Conservation (phyloP, 495 filamentous ascomycete genomes). For the Bathelium albidoporum region DNA sequence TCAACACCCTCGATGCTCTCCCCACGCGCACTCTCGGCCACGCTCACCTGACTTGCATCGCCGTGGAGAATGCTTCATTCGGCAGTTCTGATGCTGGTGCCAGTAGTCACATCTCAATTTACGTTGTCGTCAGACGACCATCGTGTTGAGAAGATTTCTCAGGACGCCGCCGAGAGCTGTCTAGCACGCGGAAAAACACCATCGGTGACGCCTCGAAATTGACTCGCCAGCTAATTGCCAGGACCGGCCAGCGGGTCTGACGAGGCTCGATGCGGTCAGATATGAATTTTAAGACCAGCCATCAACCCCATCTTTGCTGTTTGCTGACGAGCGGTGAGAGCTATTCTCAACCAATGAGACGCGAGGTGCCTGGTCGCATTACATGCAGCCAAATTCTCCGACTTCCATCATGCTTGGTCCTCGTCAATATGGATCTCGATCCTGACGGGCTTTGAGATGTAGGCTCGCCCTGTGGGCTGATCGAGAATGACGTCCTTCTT, state of each 20-base stretch:
- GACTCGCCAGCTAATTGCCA: background rate
- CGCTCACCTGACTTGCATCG: background rate
- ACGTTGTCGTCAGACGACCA: background rate
- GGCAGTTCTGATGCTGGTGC: background rate
- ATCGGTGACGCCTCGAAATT: background rate
- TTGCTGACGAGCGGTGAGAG: slow-evolving; percentile 1
- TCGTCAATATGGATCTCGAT: background rate
- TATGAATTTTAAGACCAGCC: background rate
- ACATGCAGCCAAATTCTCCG: background rate
- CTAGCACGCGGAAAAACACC: background rate
- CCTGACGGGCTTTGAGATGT: background rate
- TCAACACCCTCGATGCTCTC: background rate
- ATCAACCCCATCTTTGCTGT: background rate
- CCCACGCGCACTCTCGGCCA: background rate
- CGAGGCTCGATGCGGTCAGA: background rate
- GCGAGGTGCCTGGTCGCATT: background rate
- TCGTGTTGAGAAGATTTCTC: background rate
- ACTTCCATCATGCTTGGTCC: background rate
- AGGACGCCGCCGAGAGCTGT: background rate
- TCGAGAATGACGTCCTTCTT: background rate
- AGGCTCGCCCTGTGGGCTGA: background rate
- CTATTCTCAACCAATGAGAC: background rate
- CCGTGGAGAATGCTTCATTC: background rate
- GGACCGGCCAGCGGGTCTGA: background rate
- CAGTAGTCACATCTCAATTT: background rate